These are phyloP conservation scores for Mollisia scopiformis DNA, from an alignment of 2,329 filamentous ascomycete species.

Conservation along the genomic window DNA sequence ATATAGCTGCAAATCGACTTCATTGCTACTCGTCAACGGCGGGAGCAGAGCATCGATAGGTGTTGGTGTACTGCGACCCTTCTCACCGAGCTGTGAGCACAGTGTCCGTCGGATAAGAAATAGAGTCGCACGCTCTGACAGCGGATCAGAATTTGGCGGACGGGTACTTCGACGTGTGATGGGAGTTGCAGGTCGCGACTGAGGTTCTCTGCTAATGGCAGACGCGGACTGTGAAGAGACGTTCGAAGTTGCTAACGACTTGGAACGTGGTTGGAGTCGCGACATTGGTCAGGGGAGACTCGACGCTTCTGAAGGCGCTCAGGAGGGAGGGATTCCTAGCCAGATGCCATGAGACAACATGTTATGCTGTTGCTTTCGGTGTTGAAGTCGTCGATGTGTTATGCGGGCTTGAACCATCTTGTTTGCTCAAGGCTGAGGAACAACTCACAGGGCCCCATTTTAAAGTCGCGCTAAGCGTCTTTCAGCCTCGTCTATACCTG, in stretches of 20 bases:
- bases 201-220: conserved; percentile 17
- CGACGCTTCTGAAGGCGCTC: neutral
- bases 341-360: neutral
- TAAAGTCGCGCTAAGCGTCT: neutral
- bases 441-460: neutral
- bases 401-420: neutral
- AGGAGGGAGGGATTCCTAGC: neutral
- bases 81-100: conserved; percentile 70
- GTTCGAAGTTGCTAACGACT: conserved; percentile 23
- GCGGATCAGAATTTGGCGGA: conserved; percentile 48
- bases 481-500: neutral
- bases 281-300: conserved; percentile 20
- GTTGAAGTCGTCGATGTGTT: too few species aligned
- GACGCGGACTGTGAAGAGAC: conserved; percentile 25
- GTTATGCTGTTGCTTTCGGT: neutral
- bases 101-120: conserved; percentile 82
- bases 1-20: conserved; percentile 91
- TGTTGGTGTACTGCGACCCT: conserved; percentile 53
- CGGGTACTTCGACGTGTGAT: conserved; percentile 35
- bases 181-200: conserved; percentile 20
- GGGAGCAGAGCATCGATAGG: conserved; percentile 84
- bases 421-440: neutral
- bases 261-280: conserved; percentile 24
- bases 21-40: conserved; percentile 90
- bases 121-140: conserved; percentile 78